Evolutionary conservation across 176 grass and related monocot species (phyloP), one percentile per base, ranked within the genome.

Genomic region (Areca catechu): DNA sequence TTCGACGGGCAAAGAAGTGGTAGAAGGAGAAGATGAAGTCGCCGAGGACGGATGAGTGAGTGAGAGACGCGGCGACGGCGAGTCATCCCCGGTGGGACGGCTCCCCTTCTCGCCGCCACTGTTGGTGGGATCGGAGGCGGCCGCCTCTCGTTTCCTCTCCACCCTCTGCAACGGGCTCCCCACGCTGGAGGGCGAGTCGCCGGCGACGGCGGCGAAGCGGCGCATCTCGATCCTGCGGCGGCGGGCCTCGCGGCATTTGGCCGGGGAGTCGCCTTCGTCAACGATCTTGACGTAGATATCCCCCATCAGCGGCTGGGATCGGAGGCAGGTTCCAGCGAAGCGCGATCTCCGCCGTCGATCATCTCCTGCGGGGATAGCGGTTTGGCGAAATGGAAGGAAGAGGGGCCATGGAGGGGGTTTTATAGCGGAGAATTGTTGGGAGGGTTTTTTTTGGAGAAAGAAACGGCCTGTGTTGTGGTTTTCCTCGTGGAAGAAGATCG

Each of bases 241-340:
- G 4, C 63, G 49, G 4, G 51, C 49, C 15, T 76, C 24, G 55
- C 62, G 63, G 55, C 79, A 86, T 86, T 81, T 74, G 5, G 57
- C 49, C 16, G 65, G 3, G 5, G 70, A 50, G 30, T 71, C 54
- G 24, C 48, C 24, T 4, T 47, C 48, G 24, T 15, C 50, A 14
- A 15, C 70, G 51, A 56, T 67, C 17, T 16, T 27, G 1, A 55
- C 0, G 25, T 10, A 47, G 51, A 19, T 6, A 15, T 22, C 70
- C 10, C 49, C 58, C 70, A 72, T 72, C 59, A 62, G 48, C 14
- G 54, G 24, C 58, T 60, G 53, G 2, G 59, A 58, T 1, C 61
- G 1, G 62, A 71, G 67, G 75, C 47, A 66, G 60, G 58, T 12
- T 6, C 5, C 48, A 43, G 5, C 21, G 58, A 53, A 7, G 18